Evolutionary conservation across 345 rosid genomes (phyloP).

Genomic region (Murraya koenigii): DNA sequence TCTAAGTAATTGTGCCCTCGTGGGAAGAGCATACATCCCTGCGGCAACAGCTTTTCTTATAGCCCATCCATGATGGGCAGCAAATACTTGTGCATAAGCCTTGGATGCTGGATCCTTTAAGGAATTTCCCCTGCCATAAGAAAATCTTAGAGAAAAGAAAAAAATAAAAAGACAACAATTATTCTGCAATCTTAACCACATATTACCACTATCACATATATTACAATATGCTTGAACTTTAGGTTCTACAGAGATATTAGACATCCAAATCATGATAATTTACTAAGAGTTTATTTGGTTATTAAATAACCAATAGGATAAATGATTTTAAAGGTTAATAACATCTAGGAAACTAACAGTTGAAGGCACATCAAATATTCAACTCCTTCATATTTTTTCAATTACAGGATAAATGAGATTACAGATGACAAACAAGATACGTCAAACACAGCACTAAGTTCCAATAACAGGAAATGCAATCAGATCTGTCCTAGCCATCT

Average conservation of each 20-base stretch:
- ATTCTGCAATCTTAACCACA: neutral
- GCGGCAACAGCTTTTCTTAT: conserved; percentile 86
- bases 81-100: conserved; percentile 89
- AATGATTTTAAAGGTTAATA: neutral
- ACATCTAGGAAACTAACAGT: neutral
- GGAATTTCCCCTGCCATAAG: conserved; percentile 66
- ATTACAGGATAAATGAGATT: neutral
- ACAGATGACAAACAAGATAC: neutral
- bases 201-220: conserved; percentile 6
- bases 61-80: conserved; percentile 96
- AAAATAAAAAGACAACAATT: neutral
- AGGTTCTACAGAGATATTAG: neutral
- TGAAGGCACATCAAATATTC: neutral
- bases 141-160: neutral
- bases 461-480: neutral
- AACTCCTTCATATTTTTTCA: neutral
- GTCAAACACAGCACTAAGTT: neutral
- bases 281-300: neutral
- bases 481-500: neutral
- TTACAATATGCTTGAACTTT: conserved; percentile 3
- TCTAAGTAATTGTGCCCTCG: conserved; percentile 63
- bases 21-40: conserved; percentile 97
- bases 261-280: neutral
- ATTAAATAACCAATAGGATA: neutral
- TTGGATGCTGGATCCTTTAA: conserved; percentile 82